Base-by-base conservation (phyloP, 306 rosid genomes). In the Purshia tridentata region DNA sequence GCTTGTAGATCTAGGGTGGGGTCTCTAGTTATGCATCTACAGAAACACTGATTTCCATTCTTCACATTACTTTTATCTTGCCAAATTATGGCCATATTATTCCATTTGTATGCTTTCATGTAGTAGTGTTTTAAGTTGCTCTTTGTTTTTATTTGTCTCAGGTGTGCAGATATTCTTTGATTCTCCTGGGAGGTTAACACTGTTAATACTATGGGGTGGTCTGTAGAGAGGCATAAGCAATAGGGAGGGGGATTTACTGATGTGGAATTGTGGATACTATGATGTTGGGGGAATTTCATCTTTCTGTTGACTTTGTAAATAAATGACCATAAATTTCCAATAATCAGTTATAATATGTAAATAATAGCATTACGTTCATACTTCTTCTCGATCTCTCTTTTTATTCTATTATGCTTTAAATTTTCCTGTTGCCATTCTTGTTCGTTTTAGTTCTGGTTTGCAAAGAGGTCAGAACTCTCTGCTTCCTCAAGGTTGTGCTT, bases 101-200 rank as follows among this genome's bases (percentile, higher is more conserved):
- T 65, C 4, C 12, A 69, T 16, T 11, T 15, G 8, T 22, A 15
- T 46, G 70, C 7, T 7, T 62, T 29, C 0, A 14, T 35, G 37
- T 57, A 7, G 48, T 57, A 6, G 48, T 29, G 48, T 23, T 51
- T 46, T 35, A 11, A 13, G 23, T 9, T 0, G 4, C 56, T 48
- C 63, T 14, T 22, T 39, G 41, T 41, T 44, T 62, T 46, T 15
- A 37, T 61, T 42, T 5, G 19, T 50, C 77, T 80, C 85, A 87
- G 96, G 82, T 83, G 74, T 86, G 87, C 86, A 77, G 82, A 80
- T 84, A 86, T 89, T 86, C 86, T 87, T 91, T 88, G 37, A 81
- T 83, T 88, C 82, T 65, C 86, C 87, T 65, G 73, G 76, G 84
- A 86, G 90, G 80, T 81, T 79, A 81, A 89, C 88, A 65, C 55